Evolutionary conservation across 1,139 yeast genomes (phyloP), one percentile per base, ranked within the genome.

Genomic region (Arxiozyma bovina): DNA sequence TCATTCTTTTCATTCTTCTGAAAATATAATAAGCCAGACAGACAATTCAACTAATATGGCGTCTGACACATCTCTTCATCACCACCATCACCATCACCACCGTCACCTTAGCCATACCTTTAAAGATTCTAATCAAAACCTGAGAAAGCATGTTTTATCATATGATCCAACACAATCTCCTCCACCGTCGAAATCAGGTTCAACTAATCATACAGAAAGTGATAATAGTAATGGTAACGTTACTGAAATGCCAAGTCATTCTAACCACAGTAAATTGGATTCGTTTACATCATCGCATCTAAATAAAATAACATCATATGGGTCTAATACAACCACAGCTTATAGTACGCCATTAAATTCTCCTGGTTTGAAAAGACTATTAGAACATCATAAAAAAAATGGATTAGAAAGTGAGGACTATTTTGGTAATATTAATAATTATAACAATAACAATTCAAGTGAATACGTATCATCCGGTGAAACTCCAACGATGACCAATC

Each of bases 21-120:
- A 67, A 53, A 61, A 60, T 55, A 70, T 70, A n/a, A 54, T 66
- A 43, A 62, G 68, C 8, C 69, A 65, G 55, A 70, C 62, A 51
- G 69, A 62, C 41, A 58, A 21, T 46, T 17, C n/a, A 34, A 34
- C 11, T 15, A 34, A 12, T 34, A 34, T 34, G 40, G 3, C 40
- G 4, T 15, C 40, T 34, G n/a, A 34, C 40, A 15, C 40, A 15
- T 34, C 58, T 51, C 66, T 62, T 44, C 51, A 55, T 42, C 54
- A 60, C 58, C 54, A 46, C n/a, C 54, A 47, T 15, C 12, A 45
- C 20, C 45, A 45, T 21, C 46, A 50, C 46, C 54, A 12, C 42
- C 46, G 47, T 34, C 48, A 38, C 23, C 17, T 21, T 38, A 46
- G 21, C 17, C 40, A 34, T 34, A 34, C 11, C n/a, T 12, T 15